A percentile compares a stretch with the other conserved stretches of the same genome.
phyloP scores from a whole-genome alignment of 2,329 filamentous ascomycete genomes.

The Amylocarpus encephaloides region DNA sequence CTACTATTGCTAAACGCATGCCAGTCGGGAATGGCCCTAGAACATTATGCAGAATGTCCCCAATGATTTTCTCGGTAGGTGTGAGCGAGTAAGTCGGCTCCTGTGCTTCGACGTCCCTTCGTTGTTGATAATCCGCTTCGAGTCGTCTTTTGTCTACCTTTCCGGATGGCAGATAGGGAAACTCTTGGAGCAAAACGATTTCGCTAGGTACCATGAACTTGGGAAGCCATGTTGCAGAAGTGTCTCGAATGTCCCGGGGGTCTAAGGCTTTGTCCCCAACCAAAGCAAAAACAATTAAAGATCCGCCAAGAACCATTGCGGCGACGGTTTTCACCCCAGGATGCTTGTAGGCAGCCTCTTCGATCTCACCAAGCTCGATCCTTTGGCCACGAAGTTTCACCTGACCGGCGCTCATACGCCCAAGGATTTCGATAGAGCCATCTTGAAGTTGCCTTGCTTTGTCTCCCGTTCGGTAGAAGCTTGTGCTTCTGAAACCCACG shows the following conservation, averaged over 20 bases:
- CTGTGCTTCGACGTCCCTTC: conserved; percentile 8
- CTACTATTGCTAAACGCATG: conserved; percentile 44
- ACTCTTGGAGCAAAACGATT: conserved; percentile 53
- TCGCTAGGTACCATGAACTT: conserved; percentile 78
- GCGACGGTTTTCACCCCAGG: conserved; percentile 58
- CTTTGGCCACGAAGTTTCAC: conserved; percentile 82
- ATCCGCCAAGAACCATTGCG: conserved; percentile 60
- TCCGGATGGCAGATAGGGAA: conserved; percentile 75
- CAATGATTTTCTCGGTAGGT: conserved; percentile 15
- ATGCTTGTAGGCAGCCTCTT: conserved; percentile 59
- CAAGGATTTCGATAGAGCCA: conserved; percentile 75
- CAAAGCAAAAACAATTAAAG: conserved; percentile 62
- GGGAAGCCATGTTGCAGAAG: conserved; percentile 70
- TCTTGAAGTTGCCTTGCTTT: conserved; percentile 62
- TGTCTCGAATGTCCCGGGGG: conserved; percentile 43
- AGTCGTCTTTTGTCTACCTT: conserved; percentile 71
- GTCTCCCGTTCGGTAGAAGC: conserved; percentile 79
- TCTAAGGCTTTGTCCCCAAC: conserved; percentile 34
- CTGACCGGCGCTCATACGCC: conserved; percentile 72
- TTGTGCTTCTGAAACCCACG: conserved; percentile 55
- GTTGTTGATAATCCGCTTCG: conserved; percentile 45
- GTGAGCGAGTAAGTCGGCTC: conserved; percentile 25
- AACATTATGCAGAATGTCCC: conserved; percentile 17
- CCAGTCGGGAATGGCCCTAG: conserved; percentile 24
- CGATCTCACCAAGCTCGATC: conserved; percentile 73